phyloP scores from a whole-genome alignment of 1,139 yeast genomes.

The Candida mesenterica region DNA sequence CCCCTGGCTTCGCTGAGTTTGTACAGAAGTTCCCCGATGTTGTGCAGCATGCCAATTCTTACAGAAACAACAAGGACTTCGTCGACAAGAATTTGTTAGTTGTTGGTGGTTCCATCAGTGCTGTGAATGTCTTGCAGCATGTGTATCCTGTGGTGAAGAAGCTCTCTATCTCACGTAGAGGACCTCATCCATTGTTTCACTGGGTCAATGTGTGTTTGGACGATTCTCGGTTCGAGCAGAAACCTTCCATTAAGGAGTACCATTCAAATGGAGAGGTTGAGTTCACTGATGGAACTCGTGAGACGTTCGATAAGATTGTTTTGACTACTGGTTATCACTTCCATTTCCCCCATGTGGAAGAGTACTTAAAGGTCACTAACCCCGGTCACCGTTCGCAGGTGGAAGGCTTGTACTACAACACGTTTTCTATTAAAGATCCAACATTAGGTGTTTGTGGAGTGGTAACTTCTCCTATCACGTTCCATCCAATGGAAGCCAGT shows the following conservation, averaged over 20 bases:
- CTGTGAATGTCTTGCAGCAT: slow-evolving; percentile 53
- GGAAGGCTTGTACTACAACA: slow-evolving; percentile 37
- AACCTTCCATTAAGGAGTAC: slow-evolving; percentile 26
- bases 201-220: slow-evolving; percentile 37
- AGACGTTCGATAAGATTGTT: slow-evolving; percentile 27
- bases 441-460: slow-evolving; percentile 42
- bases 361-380: slow-evolving; percentile 20
- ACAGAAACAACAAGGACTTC: slow-evolving; percentile 46
- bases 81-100: slow-evolving; percentile 42
- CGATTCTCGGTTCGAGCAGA: slow-evolving; percentile 29
- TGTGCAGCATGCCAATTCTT: slow-evolving; percentile 59
- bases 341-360: slow-evolving; percentile 33
- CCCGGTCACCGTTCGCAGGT: slow-evolving; percentile 30
- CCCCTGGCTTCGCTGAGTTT: slow-evolving; percentile 54
- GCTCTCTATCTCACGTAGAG: slow-evolving; percentile 37
- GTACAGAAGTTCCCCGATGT: slow-evolving; percentile 40
- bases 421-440: slow-evolving; percentile 42
- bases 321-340: slow-evolving; percentile 40
- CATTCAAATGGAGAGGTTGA: slow-evolving; percentile 26
- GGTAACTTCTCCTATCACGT: slow-evolving; percentile 37
- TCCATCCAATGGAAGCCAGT: slow-evolving; percentile 42
- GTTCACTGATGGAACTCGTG: slow-evolving; percentile 37
- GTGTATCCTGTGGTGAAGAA: slow-evolving; percentile 40
- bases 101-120: slow-evolving; percentile 52
- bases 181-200: slow-evolving; percentile 26